Evolutionary conservation across 495 filamentous ascomycete genomes (phyloP), one percentile per base, ranked within the genome.

Genomic region (Pseudevernia furfuracea): DNA sequence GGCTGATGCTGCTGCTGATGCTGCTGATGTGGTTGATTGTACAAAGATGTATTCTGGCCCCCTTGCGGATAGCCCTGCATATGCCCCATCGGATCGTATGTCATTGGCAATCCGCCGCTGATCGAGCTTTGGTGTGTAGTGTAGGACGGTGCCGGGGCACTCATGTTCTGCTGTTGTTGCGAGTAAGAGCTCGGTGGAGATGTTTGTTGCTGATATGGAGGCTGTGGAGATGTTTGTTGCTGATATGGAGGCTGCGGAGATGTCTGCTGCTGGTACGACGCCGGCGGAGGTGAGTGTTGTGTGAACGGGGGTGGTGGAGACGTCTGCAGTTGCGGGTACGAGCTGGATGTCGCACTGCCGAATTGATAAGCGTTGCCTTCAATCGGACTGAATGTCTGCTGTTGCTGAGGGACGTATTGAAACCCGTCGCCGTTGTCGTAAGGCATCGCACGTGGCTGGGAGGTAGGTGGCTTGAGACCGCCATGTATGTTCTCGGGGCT

Each of bases 401-500:
- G 63, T 55, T 71, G 69, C 28, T 68, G 67, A 57, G 61, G 58
- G 15, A 58, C 43, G 19, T 69, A 64, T 37, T 66, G 64, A 39
- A 61, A 69, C 19, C 44, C 67, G 19, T 38, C 48, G 44, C 59
- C 52, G 17, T 58, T 53, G 38, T 64, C 58, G 38, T 62, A 68
- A 37, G 59, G 58, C 44, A 58, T 37, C 30, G 60, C 37, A 11
- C 66, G 60, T 19, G 66, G 69, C 23, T 68, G 63, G 6, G 69
- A 71, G 12, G 61, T 66, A 32, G 63, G 66, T 25, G 69, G 49
- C 36, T 59, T 44, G 32, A 59, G 41, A 7, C 60, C 61, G 30
- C 30, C 56, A 21, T 66, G 68, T 14, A 68, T 61, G n/a, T 61
- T 64, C 37, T 68, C 66, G 17, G 69, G 60, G 58, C 36, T 71